Evolutionary conservation across 2,329 filamentous ascomycete genomes (phyloP).

Genomic region (Aspergillus fumigatus): DNA sequence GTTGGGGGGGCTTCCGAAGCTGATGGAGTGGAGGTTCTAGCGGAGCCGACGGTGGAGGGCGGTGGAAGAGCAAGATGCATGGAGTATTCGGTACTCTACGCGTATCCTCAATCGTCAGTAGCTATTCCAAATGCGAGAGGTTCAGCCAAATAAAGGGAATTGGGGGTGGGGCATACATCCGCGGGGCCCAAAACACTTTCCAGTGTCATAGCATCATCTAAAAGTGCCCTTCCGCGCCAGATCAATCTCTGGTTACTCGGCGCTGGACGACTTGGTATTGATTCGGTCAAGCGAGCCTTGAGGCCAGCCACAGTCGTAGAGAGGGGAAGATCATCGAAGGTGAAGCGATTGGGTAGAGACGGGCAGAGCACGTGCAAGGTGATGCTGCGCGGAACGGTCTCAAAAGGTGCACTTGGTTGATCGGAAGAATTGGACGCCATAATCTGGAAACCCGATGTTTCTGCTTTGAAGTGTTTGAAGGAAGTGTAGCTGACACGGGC

Average conservation of each 20-base stretch:
- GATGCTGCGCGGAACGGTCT: conserved; percentile 14
- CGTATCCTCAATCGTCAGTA: conserved; percentile 2
- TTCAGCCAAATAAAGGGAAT: background rate
- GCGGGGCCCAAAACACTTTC: conserved; percentile 47
- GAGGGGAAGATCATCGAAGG: conserved; percentile 33
- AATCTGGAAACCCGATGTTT: background rate
- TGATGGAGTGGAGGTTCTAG: conserved; percentile 4
- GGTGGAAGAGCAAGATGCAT: conserved; percentile 44
- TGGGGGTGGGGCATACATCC: conserved; percentile 38
- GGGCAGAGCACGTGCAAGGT: conserved; percentile 40
- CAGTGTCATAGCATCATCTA: conserved; percentile 47
- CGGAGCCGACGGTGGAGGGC: conserved; percentile 13
- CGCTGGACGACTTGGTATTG: conserved; percentile 44
- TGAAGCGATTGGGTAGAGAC: conserved; percentile 34
- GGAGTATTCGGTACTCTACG: conserved; percentile 25
- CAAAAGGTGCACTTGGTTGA: background rate
- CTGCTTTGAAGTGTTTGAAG: background rate
- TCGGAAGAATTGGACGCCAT: conserved; percentile 9
- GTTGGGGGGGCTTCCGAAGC: background rate
- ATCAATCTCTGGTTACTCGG: conserved; percentile 53
- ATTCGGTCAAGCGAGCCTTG: conserved; percentile 48
- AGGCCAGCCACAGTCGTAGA: conserved; percentile 48
- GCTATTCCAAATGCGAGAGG: background rate
- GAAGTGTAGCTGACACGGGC: background rate
- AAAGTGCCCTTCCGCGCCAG: conserved; percentile 52